Evolutionary conservation across 2,329 filamentous ascomycete genomes (phyloP).

Genomic region (Cercospora nicotianae): DNA sequence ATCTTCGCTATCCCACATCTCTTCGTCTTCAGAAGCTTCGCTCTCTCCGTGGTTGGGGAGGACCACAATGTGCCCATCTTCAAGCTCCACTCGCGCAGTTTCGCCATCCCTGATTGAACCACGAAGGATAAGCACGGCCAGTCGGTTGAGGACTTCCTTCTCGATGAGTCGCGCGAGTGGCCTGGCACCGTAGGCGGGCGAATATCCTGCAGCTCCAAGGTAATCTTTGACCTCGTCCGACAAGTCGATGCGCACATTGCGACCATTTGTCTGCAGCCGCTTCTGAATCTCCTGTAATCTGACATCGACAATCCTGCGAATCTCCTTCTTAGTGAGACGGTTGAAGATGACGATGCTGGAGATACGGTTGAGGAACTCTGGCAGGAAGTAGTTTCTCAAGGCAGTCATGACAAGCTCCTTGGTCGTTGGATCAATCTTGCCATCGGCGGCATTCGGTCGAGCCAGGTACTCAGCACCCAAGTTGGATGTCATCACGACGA

Average conservation of each 20-base stretch:
- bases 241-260: constrained; percentile 82
- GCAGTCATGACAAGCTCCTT: constrained; percentile 87
- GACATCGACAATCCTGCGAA: constrained; percentile 92
- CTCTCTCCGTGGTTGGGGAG: constrained; percentile 76
- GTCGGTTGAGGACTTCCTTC: constrained; percentile 90
- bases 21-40: constrained; percentile 52
- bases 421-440: constrained; percentile 81
- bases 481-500: constrained; percentile 99
- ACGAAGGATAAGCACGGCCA: constrained; percentile 87
- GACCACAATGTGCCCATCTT: constrained; percentile 77
- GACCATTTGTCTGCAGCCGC: constrained; percentile 78
- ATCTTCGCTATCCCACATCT: constrained; percentile 73
- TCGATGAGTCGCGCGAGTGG: constrained; percentile 89
- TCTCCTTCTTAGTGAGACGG: constrained; percentile 83
- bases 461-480: constrained; percentile 91
- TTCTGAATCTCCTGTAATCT: constrained; percentile 87
- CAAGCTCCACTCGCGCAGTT: constrained; percentile 72
- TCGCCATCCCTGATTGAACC: constrained; percentile 86
- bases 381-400: constrained; percentile 92
- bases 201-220: constrained; percentile 87
- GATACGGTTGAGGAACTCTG: constrained; percentile 98
- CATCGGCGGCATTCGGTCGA: constrained; percentile 73
- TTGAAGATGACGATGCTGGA: constrained; percentile 98
- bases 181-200: constrained; percentile 89
- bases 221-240: constrained; percentile 88